A percentile compares a stretch with the other conserved stretches of the same genome.
These are phyloP conservation scores for Amanita pallidorosea DNA, from an alignment of 768 basidiomycete species.

Conservation along the genomic window DNA sequence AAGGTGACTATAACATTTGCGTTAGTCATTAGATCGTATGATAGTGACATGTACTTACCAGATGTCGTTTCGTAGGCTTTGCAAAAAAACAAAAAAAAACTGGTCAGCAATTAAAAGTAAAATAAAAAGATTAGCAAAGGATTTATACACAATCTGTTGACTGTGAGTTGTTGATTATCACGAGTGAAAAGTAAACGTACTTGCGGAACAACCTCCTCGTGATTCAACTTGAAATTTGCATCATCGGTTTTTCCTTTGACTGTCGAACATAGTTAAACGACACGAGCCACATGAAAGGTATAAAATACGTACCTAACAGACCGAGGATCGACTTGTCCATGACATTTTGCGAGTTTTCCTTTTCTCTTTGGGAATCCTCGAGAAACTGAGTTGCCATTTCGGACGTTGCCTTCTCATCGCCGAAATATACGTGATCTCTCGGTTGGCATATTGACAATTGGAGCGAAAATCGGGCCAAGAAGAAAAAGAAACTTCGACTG, in stretches of 20 bases:
- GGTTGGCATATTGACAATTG: constrained; percentile 25
- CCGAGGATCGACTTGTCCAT: constrained; percentile 30
- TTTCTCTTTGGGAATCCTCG: constrained; percentile 21
- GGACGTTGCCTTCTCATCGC: constrained; percentile 23
- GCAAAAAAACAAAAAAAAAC: constrained; percentile 3
- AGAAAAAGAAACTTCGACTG: constrained; percentile 21
- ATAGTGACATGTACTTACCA: constrained; percentile 16
- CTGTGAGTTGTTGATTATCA: background rate
- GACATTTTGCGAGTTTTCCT: constrained; percentile 10
- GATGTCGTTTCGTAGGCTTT: constrained; percentile 47
- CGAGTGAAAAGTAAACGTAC: constrained; percentile 9
- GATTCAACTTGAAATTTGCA: constrained; percentile 22
- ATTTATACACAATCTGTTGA: constrained; percentile 6
- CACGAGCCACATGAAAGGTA: background rate
- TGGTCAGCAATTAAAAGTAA: background rate
- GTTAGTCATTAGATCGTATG: background rate
- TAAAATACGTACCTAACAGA: constrained; percentile 17
- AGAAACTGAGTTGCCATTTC: constrained; percentile 29
- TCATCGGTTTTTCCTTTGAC: constrained; percentile 23
- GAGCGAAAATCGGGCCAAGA: constrained; percentile 24
- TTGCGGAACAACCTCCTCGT: constrained; percentile 26
- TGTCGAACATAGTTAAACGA: constrained; percentile 6
- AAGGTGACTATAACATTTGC: background rate
- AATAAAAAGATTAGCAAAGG: background rate
- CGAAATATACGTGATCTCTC: constrained; percentile 17